phyloP scores from a whole-genome alignment of 352 stramenopile species.

The Phytopythium chamaehyphon region DNA sequence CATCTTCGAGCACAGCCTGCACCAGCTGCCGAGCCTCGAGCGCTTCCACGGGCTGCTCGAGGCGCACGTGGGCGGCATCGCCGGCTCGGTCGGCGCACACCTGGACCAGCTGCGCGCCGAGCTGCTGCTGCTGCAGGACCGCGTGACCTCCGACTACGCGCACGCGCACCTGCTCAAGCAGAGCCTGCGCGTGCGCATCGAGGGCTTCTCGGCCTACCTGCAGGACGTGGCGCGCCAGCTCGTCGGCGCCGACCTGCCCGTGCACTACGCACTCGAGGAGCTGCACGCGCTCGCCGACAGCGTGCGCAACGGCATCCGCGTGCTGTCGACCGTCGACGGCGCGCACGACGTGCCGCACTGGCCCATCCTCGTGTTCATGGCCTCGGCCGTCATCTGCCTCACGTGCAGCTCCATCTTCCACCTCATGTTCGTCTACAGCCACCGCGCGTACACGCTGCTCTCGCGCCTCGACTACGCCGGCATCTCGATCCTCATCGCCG shows the following conservation, averaged over 20 bases:
- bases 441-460: constrained; percentile 66
- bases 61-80: constrained; percentile 66
- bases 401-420: constrained; percentile 83
- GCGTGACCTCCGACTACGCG: constrained; percentile 27
- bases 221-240: constrained; percentile 57
- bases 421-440: constrained; percentile 81
- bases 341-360: constrained; percentile 76
- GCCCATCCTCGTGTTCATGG: constrained; percentile 86
- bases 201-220: constrained; percentile 67
- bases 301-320: constrained; percentile 74
- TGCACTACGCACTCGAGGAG: constrained; percentile 77
- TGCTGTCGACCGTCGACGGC: constrained; percentile 55
- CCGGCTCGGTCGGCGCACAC: constrained; percentile 54
- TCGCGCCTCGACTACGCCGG: constrained; percentile 81
- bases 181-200: constrained; percentile 48
- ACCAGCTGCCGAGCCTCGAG: constrained; percentile 79
- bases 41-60: constrained; percentile 74
- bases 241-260: constrained; percentile 65
- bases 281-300: constrained; percentile 69
- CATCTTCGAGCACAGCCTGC: constrained; percentile 81
- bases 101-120: constrained; percentile 66
- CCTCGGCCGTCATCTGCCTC: constrained; percentile 75
- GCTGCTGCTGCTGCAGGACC: constrained; percentile 47
- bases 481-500: constrained; percentile 85
- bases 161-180: constrained; percentile 52